phyloP scores from a whole-genome alignment of 805 yeast species.

The Pichia heedii region DNA sequence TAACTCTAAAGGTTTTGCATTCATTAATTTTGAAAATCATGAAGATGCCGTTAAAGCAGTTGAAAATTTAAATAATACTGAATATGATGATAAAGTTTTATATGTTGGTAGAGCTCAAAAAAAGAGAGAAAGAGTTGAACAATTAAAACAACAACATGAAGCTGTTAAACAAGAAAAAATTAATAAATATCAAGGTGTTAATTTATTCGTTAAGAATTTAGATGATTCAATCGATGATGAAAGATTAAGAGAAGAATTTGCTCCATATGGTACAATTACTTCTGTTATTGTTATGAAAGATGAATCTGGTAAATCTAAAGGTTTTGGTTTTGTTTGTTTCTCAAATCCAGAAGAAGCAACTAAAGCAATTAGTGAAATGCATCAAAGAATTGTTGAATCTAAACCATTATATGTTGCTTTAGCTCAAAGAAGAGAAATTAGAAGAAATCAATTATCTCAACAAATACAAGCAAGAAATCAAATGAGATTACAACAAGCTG shows the following conservation, averaged over 20 bases:
- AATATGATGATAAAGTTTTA: constrained; percentile 74
- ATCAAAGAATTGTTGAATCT: constrained; percentile 89
- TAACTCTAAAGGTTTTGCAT: constrained; percentile 92
- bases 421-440: constrained; percentile 97
- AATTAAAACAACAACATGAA: constrained; percentile 91
- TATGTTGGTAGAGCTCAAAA: constrained; percentile 99
- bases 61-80: constrained; percentile 82
- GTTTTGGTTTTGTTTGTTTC: constrained; percentile 98
- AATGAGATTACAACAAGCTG: constrained; percentile 95
- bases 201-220: constrained; percentile 92
- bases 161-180: constrained; percentile 83
- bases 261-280: constrained; percentile 89
- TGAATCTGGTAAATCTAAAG: constrained; percentile 91
- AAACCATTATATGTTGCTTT: constrained; percentile 97
- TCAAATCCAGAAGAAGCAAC: constrained; percentile 98
- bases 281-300: constrained; percentile 95
- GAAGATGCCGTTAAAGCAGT: constrained; percentile 86
- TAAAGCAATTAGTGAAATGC: constrained; percentile 96
- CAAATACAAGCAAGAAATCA: constrained; percentile 98
- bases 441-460: constrained; percentile 94
- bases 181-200: constrained; percentile 94
- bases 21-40: constrained; percentile 84
- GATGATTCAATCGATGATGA: constrained; percentile 91
- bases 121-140: constrained; percentile 95
- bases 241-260: constrained; percentile 82